phyloP scores from a whole-genome alignment of 2,329 filamentous ascomycete genomes.

The Apiospora rasikravindrae region DNA sequence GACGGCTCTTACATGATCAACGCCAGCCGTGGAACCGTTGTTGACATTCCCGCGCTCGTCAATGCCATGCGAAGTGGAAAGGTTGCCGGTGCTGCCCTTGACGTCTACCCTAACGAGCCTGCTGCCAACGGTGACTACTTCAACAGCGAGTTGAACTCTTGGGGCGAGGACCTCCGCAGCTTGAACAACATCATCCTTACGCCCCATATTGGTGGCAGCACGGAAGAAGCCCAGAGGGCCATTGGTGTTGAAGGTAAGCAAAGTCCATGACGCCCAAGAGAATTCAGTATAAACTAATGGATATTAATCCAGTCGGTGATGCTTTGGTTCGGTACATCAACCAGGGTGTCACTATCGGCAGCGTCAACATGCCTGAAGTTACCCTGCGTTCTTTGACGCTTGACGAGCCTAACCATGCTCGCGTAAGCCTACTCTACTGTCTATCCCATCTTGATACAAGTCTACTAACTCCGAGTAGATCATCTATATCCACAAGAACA shows the following conservation, averaged over 20 bases:
- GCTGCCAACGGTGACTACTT: conserved; percentile 96
- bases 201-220: conserved; percentile 96
- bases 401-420: conserved; percentile 87
- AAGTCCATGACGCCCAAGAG: neutral
- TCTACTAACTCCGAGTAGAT: conserved; percentile 54
- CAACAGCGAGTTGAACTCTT: conserved; percentile 79
- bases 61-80: conserved; percentile 85
- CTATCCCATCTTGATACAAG: neutral
- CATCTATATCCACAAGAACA: conserved; percentile 96
- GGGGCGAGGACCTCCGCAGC: conserved; percentile 82
- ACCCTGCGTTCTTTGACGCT: conserved; percentile 86
- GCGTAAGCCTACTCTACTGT: conserved; percentile 54
- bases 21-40: conserved; percentile 89
- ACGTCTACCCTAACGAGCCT: conserved; percentile 95
- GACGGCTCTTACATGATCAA: conserved; percentile 93
- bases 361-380: conserved; percentile 97
- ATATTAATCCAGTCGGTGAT: conserved; percentile 66
- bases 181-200: conserved; percentile 94
- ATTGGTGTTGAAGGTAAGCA: conserved; percentile 82
- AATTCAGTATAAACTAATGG: conserved; percentile 24
- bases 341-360: conserved; percentile 86
- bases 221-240: conserved; percentile 94
- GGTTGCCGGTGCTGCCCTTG: conserved; percentile 91
- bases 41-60: conserved; percentile 91
- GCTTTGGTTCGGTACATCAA: conserved; percentile 94